These are phyloP conservation scores for Lumnitzera littorea DNA, from an alignment of 345 rosid genomes.

Conservation along the genomic window DNA sequence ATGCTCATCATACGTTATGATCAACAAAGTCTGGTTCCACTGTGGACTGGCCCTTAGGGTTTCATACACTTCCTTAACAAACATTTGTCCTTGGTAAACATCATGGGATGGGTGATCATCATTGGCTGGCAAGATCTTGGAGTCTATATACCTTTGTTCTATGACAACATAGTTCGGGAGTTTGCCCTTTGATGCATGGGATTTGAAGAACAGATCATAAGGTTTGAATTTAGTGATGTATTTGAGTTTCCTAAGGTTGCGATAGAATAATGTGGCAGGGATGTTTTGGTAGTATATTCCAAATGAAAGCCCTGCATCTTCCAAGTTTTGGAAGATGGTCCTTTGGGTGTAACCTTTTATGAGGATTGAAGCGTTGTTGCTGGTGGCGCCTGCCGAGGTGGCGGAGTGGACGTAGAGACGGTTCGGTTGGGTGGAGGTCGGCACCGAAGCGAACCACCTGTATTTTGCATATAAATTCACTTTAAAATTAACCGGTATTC, in stretches of 20 bases:
- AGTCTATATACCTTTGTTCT: slow-evolving; percentile 84
- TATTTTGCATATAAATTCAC: neutral
- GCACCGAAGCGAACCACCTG: slow-evolving; percentile 89
- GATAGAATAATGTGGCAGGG: slow-evolving; percentile 71
- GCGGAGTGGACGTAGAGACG: slow-evolving; percentile 70
- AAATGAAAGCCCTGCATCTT: slow-evolving; percentile 43
- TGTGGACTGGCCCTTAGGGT: slow-evolving; percentile 81
- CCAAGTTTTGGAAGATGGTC: slow-evolving; percentile 71
- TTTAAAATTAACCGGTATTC: neutral
- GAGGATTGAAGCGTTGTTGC: slow-evolving; percentile 56
- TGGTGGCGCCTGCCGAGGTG: slow-evolving; percentile 79
- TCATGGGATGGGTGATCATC: slow-evolving; percentile 97
- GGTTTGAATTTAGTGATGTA: slow-evolving; percentile 40
- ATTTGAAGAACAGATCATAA: slow-evolving; percentile 41
- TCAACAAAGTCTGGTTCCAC: slow-evolving; percentile 67
- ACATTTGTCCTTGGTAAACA: slow-evolving; percentile 80
- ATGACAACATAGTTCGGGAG: slow-evolving; percentile 62
- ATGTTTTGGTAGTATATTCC: slow-evolving; percentile 84
- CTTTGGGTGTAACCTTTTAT: slow-evolving; percentile 66
- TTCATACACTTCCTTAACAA: slow-evolving; percentile 84
- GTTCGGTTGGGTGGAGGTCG: slow-evolving; percentile 87
- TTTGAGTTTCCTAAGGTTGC: slow-evolving; percentile 63
- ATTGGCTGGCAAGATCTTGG: slow-evolving; percentile 41
- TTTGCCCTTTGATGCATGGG: slow-evolving; percentile 49
- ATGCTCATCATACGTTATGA: slow-evolving; percentile 91